Conservation (phyloP, 2,329 filamentous ascomycete species). For the Cercospora sojina region DNA sequence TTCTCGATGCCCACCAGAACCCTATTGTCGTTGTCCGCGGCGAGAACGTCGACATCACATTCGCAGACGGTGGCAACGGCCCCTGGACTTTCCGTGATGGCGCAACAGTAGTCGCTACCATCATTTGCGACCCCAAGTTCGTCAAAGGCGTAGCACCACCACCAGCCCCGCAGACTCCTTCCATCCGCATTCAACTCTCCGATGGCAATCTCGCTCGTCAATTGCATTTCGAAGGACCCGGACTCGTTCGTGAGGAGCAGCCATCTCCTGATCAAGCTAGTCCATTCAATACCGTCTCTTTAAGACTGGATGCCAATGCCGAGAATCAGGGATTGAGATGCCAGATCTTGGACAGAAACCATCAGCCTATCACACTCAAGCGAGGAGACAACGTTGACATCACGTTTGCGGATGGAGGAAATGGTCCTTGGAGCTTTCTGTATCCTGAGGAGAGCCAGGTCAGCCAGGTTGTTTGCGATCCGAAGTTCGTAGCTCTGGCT, state of each 20-base stretch:
- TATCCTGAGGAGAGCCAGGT: constrained; percentile 14
- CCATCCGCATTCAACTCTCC: constrained; percentile 16
- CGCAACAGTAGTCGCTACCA: constrained; percentile 4
- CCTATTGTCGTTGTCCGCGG: constrained; percentile 19
- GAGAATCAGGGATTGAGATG: constrained; percentile 17
- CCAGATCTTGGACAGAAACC: constrained; percentile 15
- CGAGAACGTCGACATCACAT: constrained; percentile 16
- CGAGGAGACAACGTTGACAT: constrained; percentile 17
- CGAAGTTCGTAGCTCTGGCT: background rate
- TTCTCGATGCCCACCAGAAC: constrained; percentile 13
- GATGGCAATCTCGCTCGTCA: constrained; percentile 21
- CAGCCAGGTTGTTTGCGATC: constrained; percentile 17
- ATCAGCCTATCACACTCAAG: constrained; percentile 11
- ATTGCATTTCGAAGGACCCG: constrained; percentile 10
- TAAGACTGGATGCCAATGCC: constrained; percentile 14
- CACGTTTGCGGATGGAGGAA: constrained; percentile 20
- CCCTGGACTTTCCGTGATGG: constrained; percentile 20
- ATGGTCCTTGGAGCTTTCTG: constrained; percentile 16
- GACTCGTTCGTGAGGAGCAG: constrained; percentile 12
- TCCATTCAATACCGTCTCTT: constrained; percentile 15
- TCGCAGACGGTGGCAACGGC: constrained; percentile 18
- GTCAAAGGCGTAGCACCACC: constrained; percentile 5
- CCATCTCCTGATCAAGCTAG: constrained; percentile 9
- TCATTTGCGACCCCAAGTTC: constrained; percentile 21
- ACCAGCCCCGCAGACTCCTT: background rate